phyloP scores from a whole-genome alignment of 768 basidiomycete species.

The Leucosporidium yakuticum region DNA sequence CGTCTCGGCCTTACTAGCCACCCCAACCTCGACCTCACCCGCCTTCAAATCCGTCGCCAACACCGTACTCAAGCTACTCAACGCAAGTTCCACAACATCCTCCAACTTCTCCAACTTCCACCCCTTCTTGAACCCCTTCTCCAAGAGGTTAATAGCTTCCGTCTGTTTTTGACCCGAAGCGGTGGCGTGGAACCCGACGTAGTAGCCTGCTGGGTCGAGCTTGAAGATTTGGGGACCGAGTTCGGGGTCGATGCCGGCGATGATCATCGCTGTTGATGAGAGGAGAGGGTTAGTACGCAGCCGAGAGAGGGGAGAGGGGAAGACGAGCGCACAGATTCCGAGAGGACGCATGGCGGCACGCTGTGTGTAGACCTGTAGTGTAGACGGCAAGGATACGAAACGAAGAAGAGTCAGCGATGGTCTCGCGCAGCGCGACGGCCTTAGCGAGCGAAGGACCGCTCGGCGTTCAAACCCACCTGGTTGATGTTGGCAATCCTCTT shows the following conservation, averaged over 20 bases:
- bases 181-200: conserved; percentile 95
- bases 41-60: conserved; percentile 95
- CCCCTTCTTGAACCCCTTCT: conserved; percentile 98
- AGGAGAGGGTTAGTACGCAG: conserved; percentile 3
- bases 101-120: conserved; percentile 68
- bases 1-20: conserved; percentile 75
- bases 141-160: conserved; percentile 95
- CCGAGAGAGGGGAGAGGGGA: background rate
- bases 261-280: conserved; percentile 69
- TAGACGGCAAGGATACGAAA: background rate
- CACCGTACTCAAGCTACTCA: conserved; percentile 48
- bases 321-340: conserved; percentile 67
- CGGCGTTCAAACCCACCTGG: conserved; percentile 48
- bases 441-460: background rate
- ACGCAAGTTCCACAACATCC: conserved; percentile 67
- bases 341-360: conserved; percentile 93
- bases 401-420: background rate
- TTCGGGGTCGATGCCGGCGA: conserved; percentile 87
- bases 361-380: conserved; percentile 74
- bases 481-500: conserved; percentile 94
- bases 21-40: conserved; percentile 90
- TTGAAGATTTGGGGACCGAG: conserved; percentile 96
- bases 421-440: background rate
- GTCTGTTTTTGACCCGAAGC: conserved; percentile 95
- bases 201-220: conserved; percentile 97